A percentile compares a stretch with the other conserved stretches of the same genome.
These are phyloP conservation scores for Thalassiosira hispida DNA, from an alignment of 352 stramenopile genomes.

Conservation along the genomic window DNA sequence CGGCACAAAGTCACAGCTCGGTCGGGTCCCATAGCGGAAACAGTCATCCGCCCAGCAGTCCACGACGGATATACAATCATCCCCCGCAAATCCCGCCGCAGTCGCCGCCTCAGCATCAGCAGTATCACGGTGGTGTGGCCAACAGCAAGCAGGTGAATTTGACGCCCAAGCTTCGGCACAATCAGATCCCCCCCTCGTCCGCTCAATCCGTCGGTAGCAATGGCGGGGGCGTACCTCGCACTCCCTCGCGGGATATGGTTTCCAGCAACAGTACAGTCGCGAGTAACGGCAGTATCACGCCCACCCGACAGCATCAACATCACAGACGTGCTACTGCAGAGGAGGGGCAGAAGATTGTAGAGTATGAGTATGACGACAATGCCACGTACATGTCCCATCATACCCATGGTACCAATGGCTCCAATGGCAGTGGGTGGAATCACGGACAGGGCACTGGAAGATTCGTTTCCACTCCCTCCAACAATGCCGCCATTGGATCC, in stretches of 20 bases:
- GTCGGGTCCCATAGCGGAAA: background rate
- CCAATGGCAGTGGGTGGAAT: background rate
- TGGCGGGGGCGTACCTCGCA: background rate
- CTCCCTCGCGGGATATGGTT: background rate
- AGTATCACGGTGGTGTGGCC: background rate
- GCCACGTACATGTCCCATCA: conserved; percentile 1
- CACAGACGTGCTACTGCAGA: background rate
- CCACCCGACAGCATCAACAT: background rate
- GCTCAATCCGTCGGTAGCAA: conserved; percentile 3
- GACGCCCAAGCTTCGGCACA: conserved; percentile 1
- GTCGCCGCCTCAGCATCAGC: background rate
- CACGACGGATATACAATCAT: background rate
- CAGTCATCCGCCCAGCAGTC: background rate
- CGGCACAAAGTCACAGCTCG: too few species aligned
- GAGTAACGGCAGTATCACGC: conserved; percentile 9
- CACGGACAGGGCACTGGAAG: background rate
- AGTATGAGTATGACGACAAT: conserved; percentile 13
- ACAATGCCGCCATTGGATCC: background rate
- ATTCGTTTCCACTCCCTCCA: background rate
- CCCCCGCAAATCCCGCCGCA: conserved; percentile 4
- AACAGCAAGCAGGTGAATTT: conserved; percentile 1
- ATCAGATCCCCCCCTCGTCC: background rate
- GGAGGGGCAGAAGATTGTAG: conserved; percentile 2
- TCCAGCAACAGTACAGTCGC: conserved; percentile 3
- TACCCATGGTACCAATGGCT: background rate